phyloP scores from a whole-genome alignment of 495 filamentous ascomycete genomes.

The Hypoxylon subgilvum region DNA sequence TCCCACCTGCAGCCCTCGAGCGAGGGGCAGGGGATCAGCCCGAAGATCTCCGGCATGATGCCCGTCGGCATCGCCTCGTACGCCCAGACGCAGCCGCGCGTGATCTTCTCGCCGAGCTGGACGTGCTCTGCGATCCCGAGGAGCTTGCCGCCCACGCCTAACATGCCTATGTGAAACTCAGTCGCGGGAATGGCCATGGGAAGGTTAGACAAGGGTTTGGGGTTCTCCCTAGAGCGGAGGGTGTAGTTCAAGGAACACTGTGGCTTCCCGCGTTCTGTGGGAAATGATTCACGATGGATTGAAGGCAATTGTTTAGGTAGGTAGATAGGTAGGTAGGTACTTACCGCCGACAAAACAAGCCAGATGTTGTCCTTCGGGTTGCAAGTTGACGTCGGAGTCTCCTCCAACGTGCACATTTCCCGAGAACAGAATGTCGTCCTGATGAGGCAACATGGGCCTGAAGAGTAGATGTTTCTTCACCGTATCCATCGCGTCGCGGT shows the following conservation, averaged over 20 bases:
- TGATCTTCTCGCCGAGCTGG: constrained; percentile 72
- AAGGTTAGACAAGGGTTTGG: too few species aligned
- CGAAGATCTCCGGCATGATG: constrained; percentile 82
- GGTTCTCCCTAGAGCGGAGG: too few species aligned
- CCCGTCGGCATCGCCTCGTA: constrained; percentile 74
- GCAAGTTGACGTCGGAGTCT: constrained; percentile 59
- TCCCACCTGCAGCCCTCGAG: constrained; percentile 70
- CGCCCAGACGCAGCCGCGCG: constrained; percentile 84
- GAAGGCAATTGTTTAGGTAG: not conserved
- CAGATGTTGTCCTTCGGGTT: constrained; percentile 47
- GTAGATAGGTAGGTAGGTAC: not conserved
- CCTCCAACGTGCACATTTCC: constrained; percentile 66
- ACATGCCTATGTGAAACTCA: constrained; percentile 58
- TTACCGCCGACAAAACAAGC: constrained; percentile 76
- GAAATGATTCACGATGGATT: too few species aligned
- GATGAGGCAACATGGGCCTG: constrained; percentile 62
- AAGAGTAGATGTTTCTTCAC: constrained; percentile 72
- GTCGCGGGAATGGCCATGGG: not conserved
- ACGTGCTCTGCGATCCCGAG: constrained; percentile 71
- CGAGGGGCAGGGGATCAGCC: constrained; percentile 65
- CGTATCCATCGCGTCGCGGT: constrained; percentile 68
- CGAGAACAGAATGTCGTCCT: constrained; percentile 52
- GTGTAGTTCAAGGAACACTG: too few species aligned
- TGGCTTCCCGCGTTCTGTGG: too few species aligned
- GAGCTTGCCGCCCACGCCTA: constrained; percentile 76